These are phyloP conservation scores for Blepharisma undulans DNA, from an alignment of 169 alveolate genomes.

Conservation along the genomic window DNA sequence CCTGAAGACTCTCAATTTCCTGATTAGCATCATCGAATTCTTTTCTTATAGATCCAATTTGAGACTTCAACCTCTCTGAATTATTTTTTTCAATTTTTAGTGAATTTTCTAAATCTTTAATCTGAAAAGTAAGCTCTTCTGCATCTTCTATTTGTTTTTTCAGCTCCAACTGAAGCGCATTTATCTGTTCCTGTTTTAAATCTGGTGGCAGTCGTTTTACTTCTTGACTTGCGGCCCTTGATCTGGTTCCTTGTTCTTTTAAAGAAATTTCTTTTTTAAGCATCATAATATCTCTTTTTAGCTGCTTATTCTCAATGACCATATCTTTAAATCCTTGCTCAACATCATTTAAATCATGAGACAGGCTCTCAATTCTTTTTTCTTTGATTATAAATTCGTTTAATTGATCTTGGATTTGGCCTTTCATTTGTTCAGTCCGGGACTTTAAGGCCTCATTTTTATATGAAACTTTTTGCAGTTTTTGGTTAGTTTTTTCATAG, in stretches of 20 bases:
- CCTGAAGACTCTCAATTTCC: neutral
- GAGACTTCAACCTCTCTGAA: neutral
- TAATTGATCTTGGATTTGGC: neutral
- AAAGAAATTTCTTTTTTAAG: neutral
- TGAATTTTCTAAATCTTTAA: neutral
- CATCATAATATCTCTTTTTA: neutral
- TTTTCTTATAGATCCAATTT: neutral
- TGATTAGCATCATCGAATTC: neutral
- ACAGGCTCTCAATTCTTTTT: neutral
- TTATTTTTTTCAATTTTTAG: neutral
- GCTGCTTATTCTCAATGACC: neutral
- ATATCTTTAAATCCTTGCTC: neutral
- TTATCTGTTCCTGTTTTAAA: neutral
- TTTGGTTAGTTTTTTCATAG: neutral
- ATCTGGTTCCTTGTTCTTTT: neutral
- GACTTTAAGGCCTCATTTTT: neutral
- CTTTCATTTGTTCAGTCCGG: neutral
- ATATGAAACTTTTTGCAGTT: neutral
- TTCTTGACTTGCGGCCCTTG: neutral
- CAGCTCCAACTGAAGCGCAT: neutral
- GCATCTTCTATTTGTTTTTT: neutral
- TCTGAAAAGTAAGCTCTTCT: neutral
- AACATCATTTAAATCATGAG: neutral
- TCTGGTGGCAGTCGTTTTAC: neutral
- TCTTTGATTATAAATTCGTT: neutral